Base-by-base conservation (phyloP, 345 rosid species). In the Mangifera indica region DNA sequence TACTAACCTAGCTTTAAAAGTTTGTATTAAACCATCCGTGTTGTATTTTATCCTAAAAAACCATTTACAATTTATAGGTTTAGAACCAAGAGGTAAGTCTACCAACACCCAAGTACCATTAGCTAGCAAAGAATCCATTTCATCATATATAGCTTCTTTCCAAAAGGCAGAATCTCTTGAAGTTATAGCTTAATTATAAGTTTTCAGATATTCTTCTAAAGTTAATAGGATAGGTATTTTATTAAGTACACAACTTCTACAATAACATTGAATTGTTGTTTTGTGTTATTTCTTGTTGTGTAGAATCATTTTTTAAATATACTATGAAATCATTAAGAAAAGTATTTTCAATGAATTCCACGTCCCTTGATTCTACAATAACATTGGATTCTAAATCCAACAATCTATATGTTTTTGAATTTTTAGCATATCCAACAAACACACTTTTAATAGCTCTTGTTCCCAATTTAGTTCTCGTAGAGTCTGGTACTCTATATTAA, bases 351-450 rank as follows among this genome's bases (percentile, higher is more conserved):
- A 61, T 51, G 11, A 24, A 61, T 18, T 61, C 14, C 17, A 61
- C 45, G 13, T 61, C 10, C 32, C 44, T 61, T 12, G 66, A 26
- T 32, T 61, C 22, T 8, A 61, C 46, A 29, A 61, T 32, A 3
- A 61, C 46, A 61, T 29, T 61, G 10, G 20, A 40, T 29, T 32
- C 46, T 40, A 61, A 61, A 40, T 32, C 32, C 32, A 29, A 29
- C 32, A 29, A 29, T 3, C 32, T 29, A 29, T 29, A 29, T 29
- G 32, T 3, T 61, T 61, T 61, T 1, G 26, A 18, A 29, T 61
- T 61, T 61, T 15, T 2, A 14, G n/a, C 66, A 61, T 61, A 61
- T 10, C 66, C 66, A n/a, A 61, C 18, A 61, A 61, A 61, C 17
- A 61, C 34, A 7, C 66, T 29, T 6, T 61, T 32, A 26, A 61